phyloP scores from a whole-genome alignment of 176 grass and related monocot species.

The Alloteropsis semialata region DNA sequence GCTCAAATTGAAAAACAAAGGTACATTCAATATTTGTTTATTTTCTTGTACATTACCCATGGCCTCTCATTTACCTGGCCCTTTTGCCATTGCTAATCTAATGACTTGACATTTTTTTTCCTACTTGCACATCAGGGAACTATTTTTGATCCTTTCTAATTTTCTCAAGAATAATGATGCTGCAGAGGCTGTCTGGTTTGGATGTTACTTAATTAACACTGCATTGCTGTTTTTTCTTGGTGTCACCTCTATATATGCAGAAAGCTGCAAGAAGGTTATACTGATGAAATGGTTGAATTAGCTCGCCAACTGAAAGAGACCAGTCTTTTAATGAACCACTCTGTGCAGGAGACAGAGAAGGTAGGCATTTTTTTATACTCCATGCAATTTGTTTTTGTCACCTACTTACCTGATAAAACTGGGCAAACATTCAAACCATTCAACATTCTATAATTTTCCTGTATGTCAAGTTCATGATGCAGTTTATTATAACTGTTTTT shows the following conservation, averaged over 20 bases:
- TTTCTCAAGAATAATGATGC: background rate
- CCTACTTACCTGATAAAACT: background rate
- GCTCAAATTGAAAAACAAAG: constrained; percentile 56
- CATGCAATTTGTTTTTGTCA: background rate
- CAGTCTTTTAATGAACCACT: constrained; percentile 58
- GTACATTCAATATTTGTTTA: constrained; percentile 6
- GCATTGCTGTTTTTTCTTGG: background rate
- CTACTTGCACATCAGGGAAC: background rate
- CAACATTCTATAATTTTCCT: background rate
- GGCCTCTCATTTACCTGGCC: background rate
- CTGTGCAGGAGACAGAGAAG: constrained; percentile 62
- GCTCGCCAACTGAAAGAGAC: constrained; percentile 61
- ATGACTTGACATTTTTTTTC: background rate
- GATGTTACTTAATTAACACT: background rate
- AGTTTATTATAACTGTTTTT: background rate
- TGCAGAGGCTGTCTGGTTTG: background rate
- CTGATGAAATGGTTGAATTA: constrained; percentile 61
- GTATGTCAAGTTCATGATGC: background rate
- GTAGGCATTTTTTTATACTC: constrained; percentile 4
- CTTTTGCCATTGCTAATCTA: background rate
- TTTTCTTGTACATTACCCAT: background rate
- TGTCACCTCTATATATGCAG: constrained; percentile 26
- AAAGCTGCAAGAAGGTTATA: constrained; percentile 57
- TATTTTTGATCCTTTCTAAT: background rate
- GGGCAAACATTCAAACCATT: background rate